Base-by-base conservation (phyloP, 108 stramenopile species). In the Skeletonema potamos region DNA sequence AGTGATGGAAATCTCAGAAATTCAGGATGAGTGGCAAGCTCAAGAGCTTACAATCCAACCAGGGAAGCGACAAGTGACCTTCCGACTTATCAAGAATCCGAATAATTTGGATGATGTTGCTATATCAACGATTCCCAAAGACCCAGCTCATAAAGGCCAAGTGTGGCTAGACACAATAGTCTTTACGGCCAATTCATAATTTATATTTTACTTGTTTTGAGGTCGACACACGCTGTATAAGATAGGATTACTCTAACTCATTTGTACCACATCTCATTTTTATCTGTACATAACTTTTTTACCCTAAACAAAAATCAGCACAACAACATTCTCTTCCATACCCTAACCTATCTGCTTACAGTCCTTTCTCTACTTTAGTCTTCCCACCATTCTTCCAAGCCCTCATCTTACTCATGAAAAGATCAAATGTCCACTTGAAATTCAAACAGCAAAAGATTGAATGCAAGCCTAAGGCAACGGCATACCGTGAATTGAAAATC, bases 401-500 rank as follows among this genome's bases (percentile, higher is more conserved):
- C 36, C 79, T 65, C 33, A 39, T 54, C 72, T 95, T 95, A 54
- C 85, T 84, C 77, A 77, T 81, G 59, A 92, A 67, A 55, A 95
- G 66, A 73, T 95, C 94, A 66, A 84, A 82, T 11, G 90, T 89
- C 94, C 94, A 95, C 66, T 92, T 92, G 65, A 90, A 73, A 69
- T 95, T 95, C 44, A 95, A 73, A 26, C 82, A 22, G 60, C 85
- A 86, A 62, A 92, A 91, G 26, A 84, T 61, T 5, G 76, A 54
- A 64, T 95, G 91, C 48, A 95, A 57, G 11, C 85, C 22, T 2
- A 91, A 54, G n/a, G 68, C 62, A 39, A 89, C 17, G 18, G 84
- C 26, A 39, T 85, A 85, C 27, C 22, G 61, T n/a, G 46, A n/a
- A 28, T 37, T 28, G 13, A 80, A 55, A n/a, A 60, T 48, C 5